Percentiles rank a stretch among this genome's conserved stretches.
Conservation (phyloP, 208 protist species). For the Trypanosoma vivax region DNA sequence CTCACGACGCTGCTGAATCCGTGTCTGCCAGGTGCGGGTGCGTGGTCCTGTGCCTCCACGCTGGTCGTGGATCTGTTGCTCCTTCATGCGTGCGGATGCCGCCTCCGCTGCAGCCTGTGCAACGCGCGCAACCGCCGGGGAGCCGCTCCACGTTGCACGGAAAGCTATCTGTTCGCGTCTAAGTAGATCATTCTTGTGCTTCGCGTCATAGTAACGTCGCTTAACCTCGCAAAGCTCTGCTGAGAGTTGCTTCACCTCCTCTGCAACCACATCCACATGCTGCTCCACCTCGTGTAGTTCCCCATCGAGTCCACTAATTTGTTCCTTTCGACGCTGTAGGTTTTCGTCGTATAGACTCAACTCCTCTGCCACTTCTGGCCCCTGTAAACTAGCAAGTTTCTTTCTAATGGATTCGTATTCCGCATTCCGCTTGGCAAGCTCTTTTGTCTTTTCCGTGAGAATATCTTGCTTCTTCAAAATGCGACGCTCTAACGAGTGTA, state of each 20-base stretch:
- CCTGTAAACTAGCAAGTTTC: constrained; percentile 91
- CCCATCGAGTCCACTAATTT: constrained; percentile 78
- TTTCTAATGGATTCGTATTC: constrained; percentile 90
- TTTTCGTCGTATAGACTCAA: constrained; percentile 92
- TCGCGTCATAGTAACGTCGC: constrained; percentile 87
- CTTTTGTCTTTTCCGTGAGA: constrained; percentile 79
- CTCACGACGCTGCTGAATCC: constrained; percentile 17
- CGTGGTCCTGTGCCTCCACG: background rate
- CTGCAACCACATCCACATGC: constrained; percentile 74
- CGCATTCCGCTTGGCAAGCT: constrained; percentile 86
- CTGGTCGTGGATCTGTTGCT: constrained; percentile 12
- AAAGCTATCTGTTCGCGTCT: constrained; percentile 37
- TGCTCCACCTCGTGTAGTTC: constrained; percentile 53
- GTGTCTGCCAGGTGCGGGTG: constrained; percentile 14
- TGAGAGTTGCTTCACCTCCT: constrained; percentile 85
- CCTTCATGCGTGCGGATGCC: constrained; percentile 1
- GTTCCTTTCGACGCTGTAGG: constrained; percentile 83
- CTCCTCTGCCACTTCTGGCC: constrained; percentile 95
- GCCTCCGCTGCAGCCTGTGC: constrained; percentile 3
- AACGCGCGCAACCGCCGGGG: constrained; percentile 11
- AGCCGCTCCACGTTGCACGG: constrained; percentile 39
- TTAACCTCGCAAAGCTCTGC: constrained; percentile 91
- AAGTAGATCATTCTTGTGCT: constrained; percentile 75
- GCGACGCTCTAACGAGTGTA: constrained; percentile 95
- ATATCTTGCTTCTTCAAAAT: constrained; percentile 95